Evolutionary conservation across 2,329 filamentous ascomycete genomes (phyloP).

Genomic region (Claviceps monticola): DNA sequence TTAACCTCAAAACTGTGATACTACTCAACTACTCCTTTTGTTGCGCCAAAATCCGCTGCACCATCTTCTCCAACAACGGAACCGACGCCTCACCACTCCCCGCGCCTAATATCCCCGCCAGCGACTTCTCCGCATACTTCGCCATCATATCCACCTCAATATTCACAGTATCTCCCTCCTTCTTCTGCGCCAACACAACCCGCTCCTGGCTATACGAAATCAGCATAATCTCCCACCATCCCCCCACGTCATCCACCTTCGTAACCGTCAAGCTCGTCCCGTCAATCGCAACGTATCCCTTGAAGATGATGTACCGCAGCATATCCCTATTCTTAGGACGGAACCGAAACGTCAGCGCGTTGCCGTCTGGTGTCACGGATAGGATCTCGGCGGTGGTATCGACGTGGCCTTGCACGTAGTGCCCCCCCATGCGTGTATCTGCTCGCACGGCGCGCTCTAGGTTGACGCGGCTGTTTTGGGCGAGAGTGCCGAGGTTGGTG

Average conservation of each 20-base stretch:
- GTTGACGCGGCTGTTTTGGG: constrained; percentile 59
- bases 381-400: constrained; percentile 74
- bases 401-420: constrained; percentile 96
- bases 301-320: constrained; percentile 83
- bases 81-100: constrained; percentile 36
- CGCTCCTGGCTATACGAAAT: constrained; percentile 93
- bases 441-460: constrained; percentile 87
- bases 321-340: constrained; percentile 54
- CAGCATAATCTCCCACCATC: constrained; percentile 94
- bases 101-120: constrained; percentile 54
- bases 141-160: constrained; percentile 83
- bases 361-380: constrained; percentile 65
- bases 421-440: constrained; percentile 89
- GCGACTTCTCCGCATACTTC: constrained; percentile 82
- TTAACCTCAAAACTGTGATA: no score
- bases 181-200: constrained; percentile 70
- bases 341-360: constrained; percentile 79
- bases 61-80: constrained; percentile 55
- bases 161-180: constrained; percentile 69
- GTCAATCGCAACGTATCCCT: constrained; percentile 89
- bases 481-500: constrained; percentile 77
- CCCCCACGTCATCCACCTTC: constrained; percentile 61
- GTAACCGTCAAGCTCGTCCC: constrained; percentile 91
- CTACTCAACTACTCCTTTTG: constrained; percentile 14
- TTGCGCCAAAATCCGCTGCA: constrained; percentile 61